A percentile compares a stretch with the other conserved stretches of the same genome.
Evolutionary conservation across 2,329 filamentous ascomycete genomes (phyloP).

Genomic region (Cercospora sp.): DNA sequence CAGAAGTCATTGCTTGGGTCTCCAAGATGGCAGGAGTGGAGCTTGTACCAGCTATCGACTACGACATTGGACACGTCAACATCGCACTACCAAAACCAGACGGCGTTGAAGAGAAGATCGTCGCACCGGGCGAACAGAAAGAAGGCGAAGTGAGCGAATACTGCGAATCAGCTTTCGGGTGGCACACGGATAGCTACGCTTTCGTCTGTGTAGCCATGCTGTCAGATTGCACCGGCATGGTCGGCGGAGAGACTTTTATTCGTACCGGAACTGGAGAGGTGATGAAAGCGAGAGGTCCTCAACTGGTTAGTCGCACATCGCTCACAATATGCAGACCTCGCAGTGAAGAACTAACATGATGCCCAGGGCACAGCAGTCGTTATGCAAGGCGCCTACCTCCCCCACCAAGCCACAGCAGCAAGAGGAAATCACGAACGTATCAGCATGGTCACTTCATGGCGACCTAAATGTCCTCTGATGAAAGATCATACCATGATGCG

Average conservation of each 20-base stretch:
- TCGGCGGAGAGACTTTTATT: conserved; percentile 65
- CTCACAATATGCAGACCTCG: background rate
- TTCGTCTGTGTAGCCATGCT: conserved; percentile 70
- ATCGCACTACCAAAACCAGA: conserved; percentile 52
- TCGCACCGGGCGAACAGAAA: conserved; percentile 41
- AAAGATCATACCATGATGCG: conserved; percentile 63
- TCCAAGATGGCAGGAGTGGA: conserved; percentile 60
- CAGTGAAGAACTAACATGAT: background rate
- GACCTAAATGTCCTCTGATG: conserved; percentile 56
- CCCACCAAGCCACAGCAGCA: conserved; percentile 62
- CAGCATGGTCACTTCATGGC: conserved; percentile 66
- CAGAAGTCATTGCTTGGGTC: conserved; percentile 55
- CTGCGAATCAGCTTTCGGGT: conserved; percentile 52
- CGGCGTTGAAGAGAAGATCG: conserved; percentile 2
- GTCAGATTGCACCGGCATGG: conserved; percentile 62
- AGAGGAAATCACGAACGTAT: conserved; percentile 62
- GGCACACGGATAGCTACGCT: conserved; percentile 66
- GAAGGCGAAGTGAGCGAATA: conserved; percentile 52
- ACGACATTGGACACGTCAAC: conserved; percentile 61
- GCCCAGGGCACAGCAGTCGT: conserved; percentile 61
- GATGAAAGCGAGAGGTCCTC: conserved; percentile 59
- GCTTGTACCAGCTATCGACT: conserved; percentile 57
- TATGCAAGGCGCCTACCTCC: conserved; percentile 67
- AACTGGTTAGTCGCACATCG: background rate
- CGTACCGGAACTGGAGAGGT: conserved; percentile 55